These are phyloP conservation scores for Saccharata proteae DNA, from an alignment of 2,329 filamentous ascomycete genomes.

Conservation along the genomic window DNA sequence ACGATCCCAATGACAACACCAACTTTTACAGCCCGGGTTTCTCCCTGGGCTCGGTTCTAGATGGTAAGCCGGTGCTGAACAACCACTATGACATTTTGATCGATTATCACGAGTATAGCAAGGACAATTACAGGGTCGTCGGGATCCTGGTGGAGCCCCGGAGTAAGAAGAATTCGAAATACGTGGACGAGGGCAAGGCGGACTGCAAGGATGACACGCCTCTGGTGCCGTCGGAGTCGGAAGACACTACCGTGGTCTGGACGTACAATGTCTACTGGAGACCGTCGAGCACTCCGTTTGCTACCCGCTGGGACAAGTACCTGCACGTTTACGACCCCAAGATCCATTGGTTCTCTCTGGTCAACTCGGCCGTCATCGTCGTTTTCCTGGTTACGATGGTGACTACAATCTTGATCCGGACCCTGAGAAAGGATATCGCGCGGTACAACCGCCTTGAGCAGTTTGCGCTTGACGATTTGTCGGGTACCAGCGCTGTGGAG, in stretches of 20 bases:
- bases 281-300: constrained; percentile 76
- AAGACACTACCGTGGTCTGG: constrained; percentile 60
- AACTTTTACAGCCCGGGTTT: constrained; percentile 91
- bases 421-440: constrained; percentile 87
- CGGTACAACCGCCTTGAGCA: constrained; percentile 91
- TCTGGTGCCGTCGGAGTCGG: constrained; percentile 53
- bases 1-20: constrained; percentile 62
- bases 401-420: constrained; percentile 78
- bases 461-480: constrained; percentile 80
- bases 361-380: constrained; percentile 92
- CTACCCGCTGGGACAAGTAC: constrained; percentile 97
- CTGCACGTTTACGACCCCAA: constrained; percentile 93
- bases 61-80: constrained; percentile 54
- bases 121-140: constrained; percentile 71
- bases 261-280: constrained; percentile 91
- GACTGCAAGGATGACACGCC: constrained; percentile 50
- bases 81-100: constrained; percentile 94
- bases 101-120: constrained; percentile 75
- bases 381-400: constrained; percentile 85
- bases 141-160: constrained; percentile 79
- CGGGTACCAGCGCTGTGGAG: constrained; percentile 61
- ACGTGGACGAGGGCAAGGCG: constrained; percentile 40
- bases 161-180: constrained; percentile 50
- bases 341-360: constrained; percentile 98
- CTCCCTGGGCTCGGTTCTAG: constrained; percentile 46